Evolutionary conservation across 768 basidiomycete genomes (phyloP).

Genomic region (Mycena vulgaris): DNA sequence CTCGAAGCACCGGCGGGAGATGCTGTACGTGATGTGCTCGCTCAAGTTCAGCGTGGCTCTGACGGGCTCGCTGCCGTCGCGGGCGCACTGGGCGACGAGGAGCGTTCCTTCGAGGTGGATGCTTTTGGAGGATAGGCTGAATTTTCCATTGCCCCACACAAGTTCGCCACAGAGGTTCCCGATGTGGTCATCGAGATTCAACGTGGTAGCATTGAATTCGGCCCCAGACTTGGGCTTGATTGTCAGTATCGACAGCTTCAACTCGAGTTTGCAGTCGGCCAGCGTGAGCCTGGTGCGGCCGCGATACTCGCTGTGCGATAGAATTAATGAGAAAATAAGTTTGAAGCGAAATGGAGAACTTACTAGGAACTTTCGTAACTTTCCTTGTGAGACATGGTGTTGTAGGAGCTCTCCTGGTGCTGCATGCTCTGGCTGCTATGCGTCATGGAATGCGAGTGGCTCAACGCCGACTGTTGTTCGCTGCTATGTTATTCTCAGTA

Average conservation of each 20-base stretch:
- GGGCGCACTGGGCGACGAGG: too few relatives aligned
- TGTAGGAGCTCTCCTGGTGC: neutral
- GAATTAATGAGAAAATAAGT: neutral
- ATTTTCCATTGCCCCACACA: too few relatives aligned
- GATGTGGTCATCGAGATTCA: neutral
- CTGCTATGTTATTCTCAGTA: neutral
- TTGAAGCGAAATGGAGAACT: neutral
- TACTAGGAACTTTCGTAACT: neutral
- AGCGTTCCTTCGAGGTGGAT: too few relatives aligned
- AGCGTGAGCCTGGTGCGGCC: neutral
- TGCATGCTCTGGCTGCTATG: constrained; percentile 1
- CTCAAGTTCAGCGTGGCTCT: too few relatives aligned
- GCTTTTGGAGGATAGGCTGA: too few relatives aligned
- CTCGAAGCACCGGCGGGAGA: too few relatives aligned
- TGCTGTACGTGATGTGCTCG: too few relatives aligned
- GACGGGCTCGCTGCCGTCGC: too few relatives aligned
- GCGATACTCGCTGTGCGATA: neutral
- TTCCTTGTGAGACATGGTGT: neutral
- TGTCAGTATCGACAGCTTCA: neutral
- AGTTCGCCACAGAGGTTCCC: too few relatives aligned
- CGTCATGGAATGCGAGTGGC: neutral
- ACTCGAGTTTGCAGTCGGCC: constrained; percentile 1
- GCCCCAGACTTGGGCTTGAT: neutral
- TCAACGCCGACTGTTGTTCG: neutral
- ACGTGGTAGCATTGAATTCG: neutral